Conservation (phyloP, 2,329 filamentous ascomycete genomes). For the Daldinia eschscholtzii region DNA sequence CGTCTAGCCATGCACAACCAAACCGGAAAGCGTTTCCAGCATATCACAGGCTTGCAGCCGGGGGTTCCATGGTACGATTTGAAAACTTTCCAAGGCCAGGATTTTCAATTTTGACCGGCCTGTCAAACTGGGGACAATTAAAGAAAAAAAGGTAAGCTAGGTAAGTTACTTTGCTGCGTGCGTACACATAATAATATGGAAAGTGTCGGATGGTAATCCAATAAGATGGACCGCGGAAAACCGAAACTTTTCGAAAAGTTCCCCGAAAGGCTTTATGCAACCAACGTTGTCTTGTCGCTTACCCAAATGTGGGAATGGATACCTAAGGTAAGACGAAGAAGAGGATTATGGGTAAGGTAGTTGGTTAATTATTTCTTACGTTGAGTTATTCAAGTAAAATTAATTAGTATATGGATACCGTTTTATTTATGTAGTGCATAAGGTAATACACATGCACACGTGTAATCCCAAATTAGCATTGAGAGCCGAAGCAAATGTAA, state of each 20-base stretch:
- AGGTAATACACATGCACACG: background rate
- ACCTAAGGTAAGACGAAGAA: constrained; percentile 11
- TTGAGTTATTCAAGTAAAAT: too few relatives aligned
- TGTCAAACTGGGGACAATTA: constrained; percentile 12
- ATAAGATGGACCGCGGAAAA: constrained; percentile 8
- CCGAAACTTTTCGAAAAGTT: constrained; percentile 7
- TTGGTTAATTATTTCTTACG: too few relatives aligned
- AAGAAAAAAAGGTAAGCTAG: too few relatives aligned
- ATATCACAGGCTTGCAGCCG: constrained; percentile 19
- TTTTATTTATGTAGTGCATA: background rate
- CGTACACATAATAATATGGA: background rate
- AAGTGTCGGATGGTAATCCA: constrained; percentile 11
- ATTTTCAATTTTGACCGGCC: background rate
- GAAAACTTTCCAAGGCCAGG: constrained; percentile 4
- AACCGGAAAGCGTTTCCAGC: constrained; percentile 27
- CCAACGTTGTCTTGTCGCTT: constrained; percentile 15
- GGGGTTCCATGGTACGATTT: constrained; percentile 22
- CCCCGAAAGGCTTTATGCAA: constrained; percentile 19
- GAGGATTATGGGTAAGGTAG: constrained; percentile 1
- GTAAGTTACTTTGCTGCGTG: background rate
- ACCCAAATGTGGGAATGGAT: constrained; percentile 26
- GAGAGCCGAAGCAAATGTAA: background rate
- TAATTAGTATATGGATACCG: too few relatives aligned
- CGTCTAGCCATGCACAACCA: constrained; percentile 17
- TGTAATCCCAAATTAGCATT: constrained; percentile 1